Percentiles rank a stretch among this genome's conserved stretches.
phyloP scores from a whole-genome alignment of 2,329 filamentous ascomycete genomes.

The Biscogniauxia marginata region DNA sequence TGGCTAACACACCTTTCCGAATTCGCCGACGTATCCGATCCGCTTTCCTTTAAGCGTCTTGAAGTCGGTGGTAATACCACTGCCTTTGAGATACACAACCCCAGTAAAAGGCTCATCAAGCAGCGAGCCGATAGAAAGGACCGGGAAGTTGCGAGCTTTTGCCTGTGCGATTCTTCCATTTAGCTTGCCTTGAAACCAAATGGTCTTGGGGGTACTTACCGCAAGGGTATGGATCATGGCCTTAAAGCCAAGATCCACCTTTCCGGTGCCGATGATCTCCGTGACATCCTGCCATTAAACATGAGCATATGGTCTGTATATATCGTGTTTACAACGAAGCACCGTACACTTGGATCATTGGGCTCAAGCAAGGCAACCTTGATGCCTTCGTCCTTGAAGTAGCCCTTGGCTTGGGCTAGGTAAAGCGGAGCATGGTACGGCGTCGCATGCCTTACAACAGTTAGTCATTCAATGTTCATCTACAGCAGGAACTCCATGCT shows the following conservation, averaged over 20 bases:
- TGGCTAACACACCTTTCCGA: conserved; percentile 53
- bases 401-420: conserved; percentile 73
- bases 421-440: conserved; percentile 79
- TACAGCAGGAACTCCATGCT: conserved; percentile 24
- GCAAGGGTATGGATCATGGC: conserved; percentile 82
- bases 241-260: conserved; percentile 78
- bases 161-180: conserved; percentile 44
- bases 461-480: conserved; percentile 17
- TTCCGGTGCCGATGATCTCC: conserved; percentile 74
- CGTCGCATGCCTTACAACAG: conserved; percentile 66
- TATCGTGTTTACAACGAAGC: not conserved
- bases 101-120: conserved; percentile 80
- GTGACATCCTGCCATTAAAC: conserved; percentile 62
- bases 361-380: conserved; percentile 76
- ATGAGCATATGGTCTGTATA: conserved; percentile 11
- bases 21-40: conserved; percentile 79
- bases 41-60: conserved; percentile 71
- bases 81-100: conserved; percentile 72
- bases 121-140: conserved; percentile 70
- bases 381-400: conserved; percentile 72
- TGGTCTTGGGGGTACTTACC: conserved; percentile 38
- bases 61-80: conserved; percentile 74
- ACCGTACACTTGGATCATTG: conserved; percentile 68
- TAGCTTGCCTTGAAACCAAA: not conserved
- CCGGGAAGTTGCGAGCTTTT: conserved; percentile 72